Conservation (phyloP, 768 basidiomycete species). For the Panaeolus cyanescens region DNA sequence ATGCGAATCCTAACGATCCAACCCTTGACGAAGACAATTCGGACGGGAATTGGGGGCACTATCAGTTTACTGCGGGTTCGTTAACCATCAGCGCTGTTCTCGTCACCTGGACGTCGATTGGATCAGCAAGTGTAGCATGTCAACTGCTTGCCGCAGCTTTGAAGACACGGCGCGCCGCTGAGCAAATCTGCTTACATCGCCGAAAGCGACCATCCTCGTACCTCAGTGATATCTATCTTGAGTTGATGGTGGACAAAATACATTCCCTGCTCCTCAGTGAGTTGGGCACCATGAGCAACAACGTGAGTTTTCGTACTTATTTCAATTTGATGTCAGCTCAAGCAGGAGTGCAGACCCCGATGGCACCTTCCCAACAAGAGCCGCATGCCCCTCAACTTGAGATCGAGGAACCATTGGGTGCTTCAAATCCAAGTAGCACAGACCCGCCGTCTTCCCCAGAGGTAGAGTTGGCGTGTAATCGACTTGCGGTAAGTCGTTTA, state of each 20-base stretch:
- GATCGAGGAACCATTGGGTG: background rate
- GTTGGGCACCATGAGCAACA: background rate
- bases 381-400: conserved; percentile 2
- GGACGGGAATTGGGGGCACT: conserved; percentile 10
- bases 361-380: background rate
- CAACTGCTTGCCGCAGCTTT: conserved; percentile 10
- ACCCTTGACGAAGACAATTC: conserved; percentile 8
- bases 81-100: background rate
- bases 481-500: too few species aligned
- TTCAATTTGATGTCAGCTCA: background rate
- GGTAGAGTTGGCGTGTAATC: too few species aligned
- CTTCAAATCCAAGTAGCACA: background rate
- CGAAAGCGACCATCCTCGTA: background rate
- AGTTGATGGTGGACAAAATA: conserved; percentile 7
- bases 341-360: background rate
- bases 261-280: background rate
- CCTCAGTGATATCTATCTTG: conserved; percentile 9
- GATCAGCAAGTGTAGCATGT: background rate
- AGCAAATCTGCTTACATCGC: conserved; percentile 6
- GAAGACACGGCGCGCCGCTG: conserved; percentile 9
- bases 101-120: conserved; percentile 7
- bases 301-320: background rate
- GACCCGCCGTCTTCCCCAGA: too few species aligned
- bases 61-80: conserved; percentile 8
- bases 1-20: background rate